phyloP scores from a whole-genome alignment of 225 moss, liverwort and hornwort genomes.

The Asterella californica region DNA sequence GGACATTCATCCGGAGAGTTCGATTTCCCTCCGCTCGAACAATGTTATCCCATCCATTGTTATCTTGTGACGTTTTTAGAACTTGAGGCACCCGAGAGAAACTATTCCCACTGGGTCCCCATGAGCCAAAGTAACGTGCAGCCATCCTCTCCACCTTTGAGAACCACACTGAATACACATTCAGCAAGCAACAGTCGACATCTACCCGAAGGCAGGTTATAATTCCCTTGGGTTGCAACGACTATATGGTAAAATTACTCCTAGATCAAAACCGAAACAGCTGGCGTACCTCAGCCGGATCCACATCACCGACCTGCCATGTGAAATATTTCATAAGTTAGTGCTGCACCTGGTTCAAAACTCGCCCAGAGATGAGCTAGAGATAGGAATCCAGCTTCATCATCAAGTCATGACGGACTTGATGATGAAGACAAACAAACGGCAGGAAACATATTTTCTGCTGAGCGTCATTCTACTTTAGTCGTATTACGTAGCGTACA shows the following conservation, averaged over 20 bases:
- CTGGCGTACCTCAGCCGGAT: slow-evolving; percentile 32
- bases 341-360: neutral
- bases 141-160: slow-evolving; percentile 36
- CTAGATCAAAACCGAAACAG: neutral
- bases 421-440: neutral
- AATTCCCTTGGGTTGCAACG: neutral
- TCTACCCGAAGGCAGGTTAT: neutral
- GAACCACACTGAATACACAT: neutral
- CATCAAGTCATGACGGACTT: neutral
- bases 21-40: slow-evolving; percentile 28
- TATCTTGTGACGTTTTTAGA: slow-evolving; percentile 17
- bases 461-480: neutral
- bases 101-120: slow-evolving; percentile 9
- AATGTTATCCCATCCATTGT: slow-evolving; percentile 34
- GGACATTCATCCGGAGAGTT: slow-evolving; percentile 26
- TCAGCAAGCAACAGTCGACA: neutral
- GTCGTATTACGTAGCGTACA: neutral
- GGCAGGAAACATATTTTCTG: neutral
- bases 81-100: neutral
- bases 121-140: slow-evolving; percentile 26
- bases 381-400: neutral
- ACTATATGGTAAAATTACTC: neutral
- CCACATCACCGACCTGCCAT: slow-evolving; percentile 44
- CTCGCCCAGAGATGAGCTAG: neutral
- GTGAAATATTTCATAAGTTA: neutral